Base-by-base conservation (phyloP, 1,284 basidiomycete species). In the Irpex sp. region DNA sequence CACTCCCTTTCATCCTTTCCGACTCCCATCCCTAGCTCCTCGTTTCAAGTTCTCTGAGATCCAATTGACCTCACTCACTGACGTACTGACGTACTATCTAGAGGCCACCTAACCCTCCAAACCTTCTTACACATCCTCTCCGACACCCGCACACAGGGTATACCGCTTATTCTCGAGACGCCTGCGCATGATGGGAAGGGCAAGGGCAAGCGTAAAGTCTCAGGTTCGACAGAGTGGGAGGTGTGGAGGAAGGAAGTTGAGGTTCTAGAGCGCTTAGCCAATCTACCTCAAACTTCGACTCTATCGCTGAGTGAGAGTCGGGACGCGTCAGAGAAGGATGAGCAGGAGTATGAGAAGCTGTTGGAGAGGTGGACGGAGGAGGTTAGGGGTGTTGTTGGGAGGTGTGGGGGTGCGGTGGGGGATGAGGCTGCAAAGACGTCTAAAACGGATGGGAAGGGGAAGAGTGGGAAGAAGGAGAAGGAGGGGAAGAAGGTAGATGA, bases 121-220 rank as follows among this genome's bases (percentile, higher is more conserved):
- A 45, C 53, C 57, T 42, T 59, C 21, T 78, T 80, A 52, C 79
- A 83, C 61, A 81, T 94, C 58, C 77, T 94, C 63, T 82, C 82
- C 14, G 92, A 95, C 68, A 75, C 81, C 4, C 83, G 89, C 19
- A 81, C 87, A 58, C 80, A 84, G 62, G 75, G 82, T 53, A 88
- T 94, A 49, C 93, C 93, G 2, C 79, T 95, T 49, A 84, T 94
- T 42, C 82, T 95, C 18, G 93, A 96, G 72, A 94, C 93, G 0
- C 91, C 91, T 0, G 80, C 78, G 35, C 82, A 84, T 60, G 85
- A 86, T 55, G 36, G 39, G 42, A 45, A 45, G 12, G 39, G 39
- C 39, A n/a, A 45, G 39, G 39, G 12, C 2, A 45, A 45, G 39
- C 10, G 39, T 10, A 45, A 45, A n/a, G n/a, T n/a, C n/a, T 45